These are phyloP conservation scores for Porpolomopsis calyptriformis DNA, from an alignment of 768 basidiomycete genomes.

Conservation along the genomic window DNA sequence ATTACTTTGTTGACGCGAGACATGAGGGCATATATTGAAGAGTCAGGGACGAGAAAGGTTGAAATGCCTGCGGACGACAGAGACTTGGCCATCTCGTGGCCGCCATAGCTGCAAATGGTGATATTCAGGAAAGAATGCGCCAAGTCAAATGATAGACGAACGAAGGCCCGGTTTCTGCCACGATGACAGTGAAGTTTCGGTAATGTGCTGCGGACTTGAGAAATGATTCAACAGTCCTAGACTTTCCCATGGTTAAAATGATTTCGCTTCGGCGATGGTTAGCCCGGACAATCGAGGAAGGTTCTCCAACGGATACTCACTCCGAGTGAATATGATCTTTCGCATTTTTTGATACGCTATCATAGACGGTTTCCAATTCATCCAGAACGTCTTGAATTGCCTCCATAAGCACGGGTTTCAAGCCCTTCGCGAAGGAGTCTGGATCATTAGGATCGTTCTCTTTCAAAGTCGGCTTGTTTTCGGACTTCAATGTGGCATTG, in stretches of 20 bases:
- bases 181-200: conserved; percentile 91
- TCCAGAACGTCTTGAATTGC: conserved; percentile 95
- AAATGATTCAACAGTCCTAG: conserved; percentile 88
- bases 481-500: conserved; percentile 29
- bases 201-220: conserved; percentile 83
- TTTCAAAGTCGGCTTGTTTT: conserved; percentile 46
- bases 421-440: conserved; percentile 60
- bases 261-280: conserved; percentile 59
- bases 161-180: conserved; percentile 92
- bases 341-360: conserved; percentile 88
- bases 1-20: conserved; percentile 96
- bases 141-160: conserved; percentile 41
- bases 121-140: conserved; percentile 5
- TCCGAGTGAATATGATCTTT: conserved; percentile 98
- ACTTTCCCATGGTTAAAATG: conserved; percentile 88
- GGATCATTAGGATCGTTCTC: conserved; percentile 70
- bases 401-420: conserved; percentile 93
- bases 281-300: not conserved
- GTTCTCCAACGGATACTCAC: conserved; percentile 38
- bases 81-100: conserved; percentile 73
- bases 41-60: conserved; percentile 95
- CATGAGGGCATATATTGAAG: conserved; percentile 91
- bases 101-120: conserved; percentile 51
- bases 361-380: conserved; percentile 92
- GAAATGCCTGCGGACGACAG: conserved; percentile 77